A percentile compares a stretch with the other conserved stretches of the same genome.
Conservation (phyloP, 2,329 filamentous ascomycete genomes). For the Didymella glomerata region DNA sequence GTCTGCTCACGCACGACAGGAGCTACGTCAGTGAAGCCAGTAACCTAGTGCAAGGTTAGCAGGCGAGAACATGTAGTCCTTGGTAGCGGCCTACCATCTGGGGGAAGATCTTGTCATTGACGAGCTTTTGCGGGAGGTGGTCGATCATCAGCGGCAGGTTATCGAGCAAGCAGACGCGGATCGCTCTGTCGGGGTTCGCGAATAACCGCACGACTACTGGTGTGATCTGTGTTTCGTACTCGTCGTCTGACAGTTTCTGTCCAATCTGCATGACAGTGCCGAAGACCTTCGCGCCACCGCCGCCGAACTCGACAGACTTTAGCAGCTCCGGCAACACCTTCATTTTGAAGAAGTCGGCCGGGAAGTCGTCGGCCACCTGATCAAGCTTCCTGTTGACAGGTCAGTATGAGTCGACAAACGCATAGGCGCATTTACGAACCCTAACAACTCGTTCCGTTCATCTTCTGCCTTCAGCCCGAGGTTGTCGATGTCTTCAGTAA, state of each 20-base stretch:
- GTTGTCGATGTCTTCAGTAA: slow-evolving; percentile 92
- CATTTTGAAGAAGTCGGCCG: slow-evolving; percentile 97
- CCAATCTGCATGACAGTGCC: slow-evolving; percentile 89
- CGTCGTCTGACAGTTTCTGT: slow-evolving; percentile 83
- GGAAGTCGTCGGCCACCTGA: slow-evolving; percentile 88
- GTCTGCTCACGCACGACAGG: slow-evolving; percentile 95
- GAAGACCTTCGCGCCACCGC: slow-evolving; percentile 91
- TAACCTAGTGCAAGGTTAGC: slow-evolving; percentile 66
- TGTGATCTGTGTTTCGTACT: slow-evolving; percentile 84
- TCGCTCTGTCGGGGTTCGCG: slow-evolving; percentile 86
- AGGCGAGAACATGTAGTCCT: not conserved
- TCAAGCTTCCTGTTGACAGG: slow-evolving; percentile 80
- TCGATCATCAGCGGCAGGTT: slow-evolving; percentile 92
- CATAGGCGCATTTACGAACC: slow-evolving; percentile 58
- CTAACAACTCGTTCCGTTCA: slow-evolving; percentile 85
- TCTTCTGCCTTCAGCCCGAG: slow-evolving; percentile 85
- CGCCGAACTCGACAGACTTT: slow-evolving; percentile 99
- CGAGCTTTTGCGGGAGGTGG: slow-evolving; percentile 82
- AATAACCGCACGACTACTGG: slow-evolving; percentile 90
- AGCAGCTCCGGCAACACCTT: slow-evolving; percentile 93
- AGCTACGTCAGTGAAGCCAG: slow-evolving; percentile 90
- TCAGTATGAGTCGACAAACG: too few relatives aligned
- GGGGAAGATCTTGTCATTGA: slow-evolving; percentile 97
- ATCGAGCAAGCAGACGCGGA: slow-evolving; percentile 89
- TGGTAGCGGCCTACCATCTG: slow-evolving; percentile 70